Evolutionary conservation across 345 rosid genomes (phyloP), one percentile per base, ranked within the genome.

Genomic region (Boechera divaricarpa): DNA sequence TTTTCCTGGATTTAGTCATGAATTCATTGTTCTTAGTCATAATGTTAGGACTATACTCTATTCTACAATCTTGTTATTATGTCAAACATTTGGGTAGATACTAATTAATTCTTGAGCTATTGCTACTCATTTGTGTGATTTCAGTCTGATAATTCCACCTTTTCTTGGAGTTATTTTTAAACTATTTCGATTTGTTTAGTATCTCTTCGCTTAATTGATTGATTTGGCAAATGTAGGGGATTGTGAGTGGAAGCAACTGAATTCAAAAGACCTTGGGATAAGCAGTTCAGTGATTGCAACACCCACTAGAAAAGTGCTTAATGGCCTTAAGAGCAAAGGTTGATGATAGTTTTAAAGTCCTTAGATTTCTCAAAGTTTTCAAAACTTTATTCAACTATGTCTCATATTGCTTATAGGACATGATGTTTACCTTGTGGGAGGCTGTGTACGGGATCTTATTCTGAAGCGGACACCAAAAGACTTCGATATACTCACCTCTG

Each of bases 381-480:
- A 16, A 39, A 62, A n/a, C 33, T 76, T 59, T 45, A 9, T 45
- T 41, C 13, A 41, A 45, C 48, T 52, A 15, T 33, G 1, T 38
- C 31, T 74, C 10, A 7, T 39, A n/a, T 7, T 64, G 33, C 16
- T 35, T 35, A 1, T 79, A 93, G 99, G 99, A 45, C 82, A 84
- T 79, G 90, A 87, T 65, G 99, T 89, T 63, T 91, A 93, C 79
- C 97, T 93, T 66, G 99, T 96, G 6, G 99, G 98, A 74, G 99
- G 99, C 9, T 91, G 98, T 65, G 97, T 96, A 41, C 83, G 99
- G 62, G 99, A 96, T 87, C 96, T 96, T 79, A 84, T 93, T 51
- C 76, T 96, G 76, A 87, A 89, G 80, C 77, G 90, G 80, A 86
- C 76, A 32, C 99, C 99, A 0, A 89, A 90, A 70, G 99, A 96